Evolutionary conservation across 495 filamentous ascomycete species (phyloP).

Genomic region (Jackrogersella multiformis): DNA sequence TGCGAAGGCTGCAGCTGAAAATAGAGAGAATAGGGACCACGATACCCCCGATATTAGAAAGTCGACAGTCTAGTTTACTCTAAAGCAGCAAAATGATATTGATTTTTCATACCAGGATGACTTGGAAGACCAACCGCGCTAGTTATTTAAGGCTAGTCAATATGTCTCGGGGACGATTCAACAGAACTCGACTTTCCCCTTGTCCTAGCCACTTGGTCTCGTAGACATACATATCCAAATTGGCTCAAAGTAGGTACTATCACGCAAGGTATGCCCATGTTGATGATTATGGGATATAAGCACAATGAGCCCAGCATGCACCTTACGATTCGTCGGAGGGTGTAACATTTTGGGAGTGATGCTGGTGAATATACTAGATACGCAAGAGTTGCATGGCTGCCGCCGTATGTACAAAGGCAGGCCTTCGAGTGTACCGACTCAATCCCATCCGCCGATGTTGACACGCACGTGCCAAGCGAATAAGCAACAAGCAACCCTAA

Average conservation of each 20-base stretch:
- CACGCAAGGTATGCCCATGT: no score
- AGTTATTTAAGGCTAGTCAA: not conserved
- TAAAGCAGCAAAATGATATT: not conserved
- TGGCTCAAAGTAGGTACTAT: no score
- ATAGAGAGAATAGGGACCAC: slow-evolving; percentile 6
- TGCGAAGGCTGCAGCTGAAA: not conserved
- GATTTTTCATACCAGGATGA: not conserved
- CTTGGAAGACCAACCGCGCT: not conserved
- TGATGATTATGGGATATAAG: not conserved
- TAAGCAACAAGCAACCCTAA: slow-evolving; percentile 16
- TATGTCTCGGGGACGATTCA: not conserved
- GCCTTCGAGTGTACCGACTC: slow-evolving; percentile 17
- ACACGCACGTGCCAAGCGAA: slow-evolving; percentile 7
- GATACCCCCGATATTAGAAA: slow-evolving; percentile 24
- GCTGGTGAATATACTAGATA: slow-evolving; percentile 21
- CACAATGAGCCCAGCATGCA: not conserved
- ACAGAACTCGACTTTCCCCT: no score
- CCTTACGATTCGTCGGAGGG: not conserved
- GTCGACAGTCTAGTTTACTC: not conserved
- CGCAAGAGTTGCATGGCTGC: slow-evolving; percentile 28
- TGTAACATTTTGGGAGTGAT: not conserved
- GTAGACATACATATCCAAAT: no score
- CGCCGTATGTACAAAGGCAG: slow-evolving; percentile 39
- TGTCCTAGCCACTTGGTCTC: no score
- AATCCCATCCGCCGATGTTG: not conserved